Base-by-base conservation (phyloP, 2,329 filamentous ascomycete genomes). In the Arthroderma sp. region DNA sequence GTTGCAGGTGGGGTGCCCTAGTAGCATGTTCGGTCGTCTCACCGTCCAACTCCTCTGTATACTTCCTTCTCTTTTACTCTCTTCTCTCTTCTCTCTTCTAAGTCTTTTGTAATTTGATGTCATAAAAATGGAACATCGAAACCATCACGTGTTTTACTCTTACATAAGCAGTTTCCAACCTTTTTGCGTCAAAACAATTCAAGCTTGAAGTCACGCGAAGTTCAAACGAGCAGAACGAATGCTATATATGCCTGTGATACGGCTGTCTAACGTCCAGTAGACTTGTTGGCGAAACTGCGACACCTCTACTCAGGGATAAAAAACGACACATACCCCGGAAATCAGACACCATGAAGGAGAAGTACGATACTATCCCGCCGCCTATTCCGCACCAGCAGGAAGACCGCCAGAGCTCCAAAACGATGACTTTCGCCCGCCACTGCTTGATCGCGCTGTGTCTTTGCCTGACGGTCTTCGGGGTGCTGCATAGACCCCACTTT, bases 361-460 rank as follows among this genome's bases (percentile, higher is more conserved):
- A 33, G 47, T 51, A 51, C 25, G 33, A 39, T 23, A 54, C 51
- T 31, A 54, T 54, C 33, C 51, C 51, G 51, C 33, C 56, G 11
- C 28, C 39, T 6, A 54, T 52, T 56, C 38, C 55, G 49, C 60
- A 58, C 37, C 58, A n/a, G 21, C 54, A 28, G 21, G 54, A 54
- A 35, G 53, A 53, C 17, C 41, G 21, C 21, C 38, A 47, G 33
- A 39, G 39, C 55, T 54, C 33, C 47, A 58, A 43, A 41, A n/a
- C 43, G 35, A 31, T n/a, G 38, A 54, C 31, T 49, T 58, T 61
- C 17, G 25, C 61, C 52, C 59, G 58, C 25, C 56, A 56, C 43
- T 58, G 31, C 35, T 57, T 63, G 41, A 56, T 58, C 37, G 56
- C 59, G 15, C 49, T 57, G 23, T 61, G 58, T 41, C 43, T 63